phyloP scores from a whole-genome alignment of 257 asterid species.

The Solanum etuberosum region DNA sequence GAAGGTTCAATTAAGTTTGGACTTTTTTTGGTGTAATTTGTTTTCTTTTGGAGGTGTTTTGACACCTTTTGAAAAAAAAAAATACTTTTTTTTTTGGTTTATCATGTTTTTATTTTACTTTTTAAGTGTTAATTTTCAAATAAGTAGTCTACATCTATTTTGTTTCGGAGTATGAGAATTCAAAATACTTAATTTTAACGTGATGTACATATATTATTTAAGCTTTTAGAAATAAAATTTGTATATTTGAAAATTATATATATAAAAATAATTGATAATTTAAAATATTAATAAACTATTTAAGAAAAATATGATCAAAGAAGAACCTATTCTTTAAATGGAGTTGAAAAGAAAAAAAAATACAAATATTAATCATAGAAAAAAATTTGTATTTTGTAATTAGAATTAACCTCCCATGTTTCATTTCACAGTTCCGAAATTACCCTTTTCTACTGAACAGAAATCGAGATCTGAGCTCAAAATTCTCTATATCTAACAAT shows the following conservation, averaged over 20 bases:
- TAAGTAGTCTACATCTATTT: not conserved
- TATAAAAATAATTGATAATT: too few relatives aligned
- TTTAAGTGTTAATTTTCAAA: not conserved
- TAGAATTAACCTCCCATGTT: not conserved
- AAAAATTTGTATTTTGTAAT: too few relatives aligned
- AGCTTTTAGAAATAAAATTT: too few relatives aligned
- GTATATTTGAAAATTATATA: too few relatives aligned
- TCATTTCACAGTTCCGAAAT: not conserved
- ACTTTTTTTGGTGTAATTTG: not conserved
- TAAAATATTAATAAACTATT: too few relatives aligned
- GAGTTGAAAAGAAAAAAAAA: not conserved
- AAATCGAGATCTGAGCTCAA: not conserved
- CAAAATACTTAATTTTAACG: not conserved
- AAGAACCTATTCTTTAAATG: not conserved
- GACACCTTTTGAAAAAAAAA: not conserved
- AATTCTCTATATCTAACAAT: not conserved
- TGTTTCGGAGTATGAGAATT: accelerated
- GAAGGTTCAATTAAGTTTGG: not conserved
- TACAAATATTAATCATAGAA: not conserved
- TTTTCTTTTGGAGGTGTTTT: not conserved
- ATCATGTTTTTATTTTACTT: not conserved
- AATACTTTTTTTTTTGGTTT: not conserved
- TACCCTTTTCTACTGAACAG: not conserved
- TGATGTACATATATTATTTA: too few relatives aligned
- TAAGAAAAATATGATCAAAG: not conserved